These are phyloP conservation scores for Cadophora luteo-olivacea DNA, from an alignment of 2,329 filamentous ascomycete genomes.

Conservation along the genomic window DNA sequence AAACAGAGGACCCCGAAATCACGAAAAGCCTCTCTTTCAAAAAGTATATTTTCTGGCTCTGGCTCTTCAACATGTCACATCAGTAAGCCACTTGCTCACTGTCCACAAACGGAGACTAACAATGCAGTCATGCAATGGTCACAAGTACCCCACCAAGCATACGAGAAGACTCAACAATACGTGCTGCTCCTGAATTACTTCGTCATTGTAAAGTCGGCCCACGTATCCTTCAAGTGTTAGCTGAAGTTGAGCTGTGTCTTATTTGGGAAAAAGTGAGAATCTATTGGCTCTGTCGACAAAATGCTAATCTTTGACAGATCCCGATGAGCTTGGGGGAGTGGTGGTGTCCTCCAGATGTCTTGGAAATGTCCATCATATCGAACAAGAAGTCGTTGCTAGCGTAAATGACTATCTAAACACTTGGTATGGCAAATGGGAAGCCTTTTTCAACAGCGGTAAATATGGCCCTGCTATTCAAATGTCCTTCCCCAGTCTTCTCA, in stretches of 20 bases:
- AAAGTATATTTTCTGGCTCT: constrained; percentile 26
- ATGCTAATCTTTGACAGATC: not conserved
- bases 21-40: constrained; percentile 14
- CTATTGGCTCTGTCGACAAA: not conserved
- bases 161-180: constrained; percentile 22
- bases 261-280: constrained; percentile 22
- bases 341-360: constrained; percentile 26
- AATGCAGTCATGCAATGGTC: constrained; percentile 18
- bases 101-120: not conserved
- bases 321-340: constrained; percentile 23
- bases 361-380: not conserved
- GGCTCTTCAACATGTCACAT: constrained; percentile 28
- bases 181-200: constrained; percentile 19
- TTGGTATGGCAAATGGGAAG: constrained; percentile 24
- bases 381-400: not conserved
- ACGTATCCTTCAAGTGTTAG: constrained; percentile 11
- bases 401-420: constrained; percentile 11
- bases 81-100: not conserved
- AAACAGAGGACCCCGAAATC: constrained; percentile 6
- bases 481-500: not conserved
- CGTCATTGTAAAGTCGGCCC: constrained; percentile 9
- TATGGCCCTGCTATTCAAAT: not conserved
- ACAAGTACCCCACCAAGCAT: constrained; percentile 26
- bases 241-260: constrained; percentile 26
- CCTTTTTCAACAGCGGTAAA: constrained; percentile 10